phyloP scores from a whole-genome alignment of 176 grass and related monocot species.

The Carex parvula region DNA sequence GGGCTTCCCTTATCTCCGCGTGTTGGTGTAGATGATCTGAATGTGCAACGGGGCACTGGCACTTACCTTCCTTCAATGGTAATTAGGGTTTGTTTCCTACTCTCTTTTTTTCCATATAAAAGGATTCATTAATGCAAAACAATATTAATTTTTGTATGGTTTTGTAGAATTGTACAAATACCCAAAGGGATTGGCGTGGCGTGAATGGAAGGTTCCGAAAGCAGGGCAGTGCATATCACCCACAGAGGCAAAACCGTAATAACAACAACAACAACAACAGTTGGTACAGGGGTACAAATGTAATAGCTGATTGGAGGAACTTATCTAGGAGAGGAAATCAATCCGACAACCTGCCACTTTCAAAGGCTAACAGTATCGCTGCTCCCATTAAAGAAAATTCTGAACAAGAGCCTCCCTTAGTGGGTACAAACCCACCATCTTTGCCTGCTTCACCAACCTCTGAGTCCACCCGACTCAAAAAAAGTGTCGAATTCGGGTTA shows the following conservation, averaged over 20 bases:
- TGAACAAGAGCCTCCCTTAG: not conserved
- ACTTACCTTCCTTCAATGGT: conserved; percentile 41
- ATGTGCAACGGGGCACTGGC: conserved; percentile 27
- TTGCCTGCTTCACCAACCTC: not conserved
- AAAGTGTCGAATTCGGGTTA: conserved; percentile 52
- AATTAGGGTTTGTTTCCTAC: not conserved
- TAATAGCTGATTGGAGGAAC: not conserved
- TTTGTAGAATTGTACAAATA: conserved; percentile 21
- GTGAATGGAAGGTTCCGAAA: conserved; percentile 14
- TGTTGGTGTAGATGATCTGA: conserved; percentile 31
- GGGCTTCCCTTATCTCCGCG: conserved; percentile 25
- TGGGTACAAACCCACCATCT: not conserved
- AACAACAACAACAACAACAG: not conserved
- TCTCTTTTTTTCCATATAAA: not conserved
- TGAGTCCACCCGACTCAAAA: not conserved
- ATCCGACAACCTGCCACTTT: not conserved
- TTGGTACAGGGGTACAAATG: conserved; percentile 3
- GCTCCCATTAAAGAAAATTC: not conserved
- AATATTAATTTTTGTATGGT: conserved; percentile 11
- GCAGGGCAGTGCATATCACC: not conserved
- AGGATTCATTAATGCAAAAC: not conserved
- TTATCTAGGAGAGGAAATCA: not conserved
- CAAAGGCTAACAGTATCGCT: not conserved
- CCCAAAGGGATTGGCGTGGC: conserved; percentile 1
- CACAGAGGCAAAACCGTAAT: not conserved